phyloP scores from a whole-genome alignment of 257 asterid species.

The Coffea eugenioides region DNA sequence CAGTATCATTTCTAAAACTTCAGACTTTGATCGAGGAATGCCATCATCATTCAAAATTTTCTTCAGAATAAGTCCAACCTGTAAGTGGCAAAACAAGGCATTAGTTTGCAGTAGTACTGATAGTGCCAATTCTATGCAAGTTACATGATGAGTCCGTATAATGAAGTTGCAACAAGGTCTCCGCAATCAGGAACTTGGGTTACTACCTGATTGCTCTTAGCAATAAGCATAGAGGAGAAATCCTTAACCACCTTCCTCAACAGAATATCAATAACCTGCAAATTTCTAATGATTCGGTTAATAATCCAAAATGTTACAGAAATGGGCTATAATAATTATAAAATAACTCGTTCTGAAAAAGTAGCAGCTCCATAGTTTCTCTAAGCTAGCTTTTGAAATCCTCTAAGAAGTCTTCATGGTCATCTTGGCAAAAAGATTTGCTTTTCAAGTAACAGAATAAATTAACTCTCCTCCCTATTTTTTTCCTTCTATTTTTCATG shows the following conservation, averaged over 20 bases:
- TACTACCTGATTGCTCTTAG: constrained; percentile 80
- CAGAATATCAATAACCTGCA: constrained; percentile 67
- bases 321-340: not conserved
- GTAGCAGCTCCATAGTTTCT: not conserved
- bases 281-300: constrained; percentile 6
- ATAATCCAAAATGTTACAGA: not conserved
- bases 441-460: not conserved
- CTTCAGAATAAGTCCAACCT: constrained; percentile 74
- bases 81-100: constrained; percentile 23
- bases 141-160: not conserved
- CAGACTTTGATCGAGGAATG: constrained; percentile 50
- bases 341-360: not conserved
- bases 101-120: constrained; percentile 12
- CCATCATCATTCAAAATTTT: constrained; percentile 47
- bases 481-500: not conserved
- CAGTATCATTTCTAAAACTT: constrained; percentile 58
- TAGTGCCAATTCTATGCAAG: not conserved
- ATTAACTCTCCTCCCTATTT: not conserved
- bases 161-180: not conserved
- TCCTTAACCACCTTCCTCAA: constrained; percentile 73
- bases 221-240: constrained; percentile 59
- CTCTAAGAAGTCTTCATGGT: not conserved
- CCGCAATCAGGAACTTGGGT: not conserved
- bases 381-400: not conserved
- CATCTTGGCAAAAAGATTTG: not conserved